Evolutionary conservation across 2,329 filamentous ascomycete genomes (phyloP), one percentile per base, ranked within the genome.

Genomic region (Phialocephala sp.): DNA sequence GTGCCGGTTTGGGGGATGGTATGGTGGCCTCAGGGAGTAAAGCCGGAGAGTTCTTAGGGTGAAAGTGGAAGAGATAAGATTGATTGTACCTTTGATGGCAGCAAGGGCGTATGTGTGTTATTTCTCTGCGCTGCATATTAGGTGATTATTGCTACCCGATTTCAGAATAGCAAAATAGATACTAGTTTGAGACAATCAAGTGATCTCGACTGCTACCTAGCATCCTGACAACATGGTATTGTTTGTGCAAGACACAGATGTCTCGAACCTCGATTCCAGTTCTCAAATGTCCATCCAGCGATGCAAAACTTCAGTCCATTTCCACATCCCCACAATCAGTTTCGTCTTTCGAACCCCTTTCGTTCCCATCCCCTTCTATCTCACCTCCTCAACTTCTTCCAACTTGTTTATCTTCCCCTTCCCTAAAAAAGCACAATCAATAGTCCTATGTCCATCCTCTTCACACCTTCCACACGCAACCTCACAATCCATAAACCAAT

Each of bases 1-100:
- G 59, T 71, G 12, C 62, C 47, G 24, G 60, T 68, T 32, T 69
- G 70, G 66, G 69, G 50, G 1, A 72, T 72, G 71, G 52, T 71
- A 50, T 72, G 70, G 69, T 62, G 66, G 60, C 65, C 64, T 6
- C 56, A 65, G 36, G 63, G 63, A 11, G 39, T 24, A 15, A 55
- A 56, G 35, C 50, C 55, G 11, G 9, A 18, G 32, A 54, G 6
- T 54, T 12, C 22, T 1, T 18, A 27, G 6, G 24, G 6, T 5
- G 4, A 18, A 12, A 1, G 11, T 18, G 4, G 8, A 54, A 5
- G 22, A 32, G 4, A 20, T 4, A 24, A 14, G n/a, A 20, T 22
- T 50, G 18, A 22, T 50, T 4, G 45, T n/a, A 50, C 11, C 18
- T 5, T 22, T 11, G 20, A 11, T 22, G 20, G 8, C n/a, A 20